Conservation (phyloP, 2,329 filamentous ascomycete species). For the Didymella glomerata region DNA sequence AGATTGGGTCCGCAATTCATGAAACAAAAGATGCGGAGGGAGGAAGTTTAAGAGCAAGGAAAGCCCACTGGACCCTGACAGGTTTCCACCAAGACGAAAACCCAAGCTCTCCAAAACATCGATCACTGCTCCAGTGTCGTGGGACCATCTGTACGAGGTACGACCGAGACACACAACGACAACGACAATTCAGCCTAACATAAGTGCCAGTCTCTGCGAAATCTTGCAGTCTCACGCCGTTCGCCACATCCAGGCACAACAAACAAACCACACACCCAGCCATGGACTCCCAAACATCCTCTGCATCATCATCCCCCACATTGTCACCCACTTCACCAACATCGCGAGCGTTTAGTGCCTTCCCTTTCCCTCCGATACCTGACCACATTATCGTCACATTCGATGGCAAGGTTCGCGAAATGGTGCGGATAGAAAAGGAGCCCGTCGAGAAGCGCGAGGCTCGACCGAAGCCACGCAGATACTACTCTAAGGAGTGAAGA, state of each 20-base stretch:
- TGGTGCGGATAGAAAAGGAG: conserved; percentile 34
- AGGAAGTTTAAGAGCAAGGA: conserved; percentile 15
- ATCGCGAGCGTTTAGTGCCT: conserved; percentile 11
- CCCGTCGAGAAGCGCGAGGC: conserved; percentile 10
- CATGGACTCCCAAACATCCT: conserved; percentile 16
- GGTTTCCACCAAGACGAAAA: conserved; percentile 8
- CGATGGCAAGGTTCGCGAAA: conserved; percentile 38
- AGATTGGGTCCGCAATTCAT: conserved; percentile 24
- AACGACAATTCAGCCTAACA: neutral
- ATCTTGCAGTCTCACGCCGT: neutral
- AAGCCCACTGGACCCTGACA: conserved; percentile 17
- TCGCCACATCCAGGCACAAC: conserved; percentile 5
- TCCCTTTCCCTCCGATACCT: conserved; percentile 30
- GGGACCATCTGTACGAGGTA: conserved; percentile 10
- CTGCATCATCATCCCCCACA: conserved; percentile 16
- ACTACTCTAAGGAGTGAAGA: conserved; percentile 14
- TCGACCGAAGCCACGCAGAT: conserved; percentile 12
- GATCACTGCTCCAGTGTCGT: neutral
- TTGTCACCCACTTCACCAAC: conserved; percentile 19
- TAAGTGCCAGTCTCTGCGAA: neutral
- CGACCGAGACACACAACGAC: neutral
- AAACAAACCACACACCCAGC: neutral
- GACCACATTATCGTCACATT: conserved; percentile 41
- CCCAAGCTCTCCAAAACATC: conserved; percentile 1
- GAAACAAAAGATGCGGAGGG: conserved; percentile 19